Evolutionary conservation across 163 green algal genomes (phyloP), one percentile per base, ranked within the genome.

Genomic region (Chlorella variabilis): DNA sequence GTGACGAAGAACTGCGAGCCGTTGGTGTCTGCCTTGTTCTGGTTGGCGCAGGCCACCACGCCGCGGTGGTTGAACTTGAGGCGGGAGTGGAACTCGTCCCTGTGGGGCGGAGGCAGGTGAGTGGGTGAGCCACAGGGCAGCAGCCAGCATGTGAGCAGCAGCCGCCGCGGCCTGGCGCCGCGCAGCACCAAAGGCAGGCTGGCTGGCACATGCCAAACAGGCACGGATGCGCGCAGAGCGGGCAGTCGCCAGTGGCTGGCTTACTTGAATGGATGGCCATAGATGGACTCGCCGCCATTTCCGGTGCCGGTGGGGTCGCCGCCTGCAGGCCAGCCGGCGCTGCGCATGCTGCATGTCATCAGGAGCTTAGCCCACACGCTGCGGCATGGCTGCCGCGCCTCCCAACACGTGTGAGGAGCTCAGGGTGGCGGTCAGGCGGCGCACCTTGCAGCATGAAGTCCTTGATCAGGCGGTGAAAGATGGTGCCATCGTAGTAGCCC

Each of bases 1-100:
- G 96, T 99, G 83, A 99, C 91, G 89, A 99, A 99, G 90, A 99
- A 99, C 89, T 99, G 97, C 78, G 80, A 91, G 80, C 92, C 91
- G 84, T 99, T 99, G 84, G 90, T 95, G 92, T 99, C 75, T 5
- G 91, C 90, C 73, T 83, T 78, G 76, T 96, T 96, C 34, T 89
- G 78, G 78, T 98, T 98, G 59, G 97, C 97, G 80, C 95, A 98
- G 18, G 97, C 97, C 71, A 99, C 87, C 36, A 98, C 80, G 29
- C 97, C 97, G 36, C 95, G 90, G 85, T 94, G 95, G 29, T 58
- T 96, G 85, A 99, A 99, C 39, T 91, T 89, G 58, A 99, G 89
- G 1, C 97, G 87, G 13, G 92, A 95, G 88, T 99, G 97, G 79
- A 98, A 95, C 86, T 99, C 97, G 81, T 99, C 96, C 73, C 92